These are phyloP conservation scores for Vanilla planifolia DNA, from an alignment of 106 monocot genomes.

Conservation along the genomic window DNA sequence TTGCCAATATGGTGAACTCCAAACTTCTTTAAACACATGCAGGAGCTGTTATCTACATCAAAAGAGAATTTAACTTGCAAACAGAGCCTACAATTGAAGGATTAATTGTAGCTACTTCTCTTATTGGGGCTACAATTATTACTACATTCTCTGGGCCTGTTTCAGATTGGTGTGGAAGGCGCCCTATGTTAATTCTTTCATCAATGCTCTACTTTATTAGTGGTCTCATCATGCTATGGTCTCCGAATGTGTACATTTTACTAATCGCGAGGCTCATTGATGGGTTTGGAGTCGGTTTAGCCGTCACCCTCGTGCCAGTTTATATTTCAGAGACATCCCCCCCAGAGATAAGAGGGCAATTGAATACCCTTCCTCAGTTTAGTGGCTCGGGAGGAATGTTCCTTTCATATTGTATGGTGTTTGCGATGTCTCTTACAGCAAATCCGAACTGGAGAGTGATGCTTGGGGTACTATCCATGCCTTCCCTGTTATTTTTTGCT, in stretches of 20 bases:
- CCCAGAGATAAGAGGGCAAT: slow-evolving; percentile 23
- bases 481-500: slow-evolving; percentile 19
- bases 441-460: slow-evolving; percentile 32
- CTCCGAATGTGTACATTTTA: slow-evolving; percentile 25
- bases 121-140: slow-evolving; percentile 32
- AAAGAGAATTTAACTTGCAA: slow-evolving; percentile 29
- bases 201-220: slow-evolving; percentile 26
- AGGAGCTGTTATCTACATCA: slow-evolving; percentile 34
- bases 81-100: slow-evolving; percentile 25
- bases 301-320: slow-evolving; percentile 28
- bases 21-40: not conserved
- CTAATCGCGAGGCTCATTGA: slow-evolving; percentile 30
- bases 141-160: slow-evolving; percentile 36
- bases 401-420: slow-evolving; percentile 29
- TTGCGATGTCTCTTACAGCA: slow-evolving; percentile 16
- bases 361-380: slow-evolving; percentile 34
- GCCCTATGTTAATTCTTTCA: slow-evolving; percentile 29
- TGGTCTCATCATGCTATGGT: slow-evolving; percentile 29
- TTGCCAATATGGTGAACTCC: too few relatives aligned
- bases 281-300: slow-evolving; percentile 29
- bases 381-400: slow-evolving; percentile 32
- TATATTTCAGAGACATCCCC: slow-evolving; percentile 38
- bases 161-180: slow-evolving; percentile 19
- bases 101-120: slow-evolving; percentile 30
- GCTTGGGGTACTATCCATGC: slow-evolving; percentile 35